Conservation (phyloP, 208 protist genomes). For the Porcisia deanei region DNA sequence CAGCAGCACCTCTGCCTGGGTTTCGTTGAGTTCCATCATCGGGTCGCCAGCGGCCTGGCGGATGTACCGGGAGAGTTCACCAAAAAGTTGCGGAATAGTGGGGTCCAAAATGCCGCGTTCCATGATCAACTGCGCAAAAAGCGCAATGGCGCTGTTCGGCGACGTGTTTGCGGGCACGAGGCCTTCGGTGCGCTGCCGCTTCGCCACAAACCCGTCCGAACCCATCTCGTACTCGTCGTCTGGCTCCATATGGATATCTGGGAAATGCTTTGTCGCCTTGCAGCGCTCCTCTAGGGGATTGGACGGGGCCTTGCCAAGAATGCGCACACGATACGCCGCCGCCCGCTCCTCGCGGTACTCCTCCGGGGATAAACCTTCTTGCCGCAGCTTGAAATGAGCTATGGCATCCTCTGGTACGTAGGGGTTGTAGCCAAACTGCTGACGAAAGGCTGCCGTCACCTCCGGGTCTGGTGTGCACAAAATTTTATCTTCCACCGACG, state of each 20-base stretch:
- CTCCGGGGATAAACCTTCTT: slow-evolving; percentile 36
- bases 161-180: slow-evolving; percentile 54
- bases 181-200: slow-evolving; percentile 50
- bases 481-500: slow-evolving; percentile 65
- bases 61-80: slow-evolving; percentile 61
- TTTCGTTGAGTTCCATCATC: slow-evolving; percentile 40
- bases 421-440: slow-evolving; percentile 91
- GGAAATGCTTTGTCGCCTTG: slow-evolving; percentile 74
- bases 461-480: slow-evolving; percentile 71
- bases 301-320: slow-evolving; percentile 50
- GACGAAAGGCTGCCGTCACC: slow-evolving; percentile 48
- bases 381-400: slow-evolving; percentile 71
- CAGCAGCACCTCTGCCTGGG: slow-evolving; percentile 67
- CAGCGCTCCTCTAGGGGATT: slow-evolving; percentile 67
- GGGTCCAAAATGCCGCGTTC: slow-evolving; percentile 83
- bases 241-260: slow-evolving; percentile 73
- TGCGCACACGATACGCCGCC: slow-evolving; percentile 79
- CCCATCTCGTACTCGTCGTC: slow-evolving; percentile 42
- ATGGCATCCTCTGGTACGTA: slow-evolving; percentile 61
- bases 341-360: slow-evolving; percentile 75
- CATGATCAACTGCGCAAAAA: slow-evolving; percentile 75
- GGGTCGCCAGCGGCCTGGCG: slow-evolving; percentile 40
- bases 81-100: slow-evolving; percentile 50
- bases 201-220: slow-evolving; percentile 27
- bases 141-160: slow-evolving; percentile 52